Evolutionary conservation across 257 asterid genomes (phyloP).

Genomic region (Solanum ahanhuiri): DNA sequence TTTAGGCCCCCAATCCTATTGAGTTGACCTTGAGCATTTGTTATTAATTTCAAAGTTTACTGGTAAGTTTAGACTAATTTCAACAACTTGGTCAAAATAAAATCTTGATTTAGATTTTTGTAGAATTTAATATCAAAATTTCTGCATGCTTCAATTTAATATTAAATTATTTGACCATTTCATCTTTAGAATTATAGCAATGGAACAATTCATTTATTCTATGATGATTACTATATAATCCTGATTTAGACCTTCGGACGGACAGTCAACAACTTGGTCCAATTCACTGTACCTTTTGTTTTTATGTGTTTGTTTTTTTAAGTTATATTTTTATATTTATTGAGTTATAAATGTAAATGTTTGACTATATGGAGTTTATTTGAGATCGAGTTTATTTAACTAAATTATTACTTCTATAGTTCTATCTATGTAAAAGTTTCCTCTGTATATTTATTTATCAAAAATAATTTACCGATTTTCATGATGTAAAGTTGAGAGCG

Average conservation of each 20-base stretch:
- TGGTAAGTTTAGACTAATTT: not conserved
- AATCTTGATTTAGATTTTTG: not conserved
- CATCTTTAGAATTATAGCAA: not conserved
- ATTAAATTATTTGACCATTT: not conserved
- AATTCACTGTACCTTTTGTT: not conserved
- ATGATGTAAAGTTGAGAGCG: not conserved
- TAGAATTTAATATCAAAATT: not conserved
- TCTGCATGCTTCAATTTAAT: not conserved
- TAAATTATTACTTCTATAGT: not conserved
- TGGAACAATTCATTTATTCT: not conserved
- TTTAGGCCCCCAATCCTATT: too few relatives aligned
- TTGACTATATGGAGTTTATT: not conserved
- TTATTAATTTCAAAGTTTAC: not conserved
- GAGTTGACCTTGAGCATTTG: not conserved
- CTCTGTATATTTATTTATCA: not conserved
- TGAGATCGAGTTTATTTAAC: not conserved
- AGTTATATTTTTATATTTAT: not conserved
- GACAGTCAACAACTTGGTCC: not conserved
- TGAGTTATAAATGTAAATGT: not conserved
- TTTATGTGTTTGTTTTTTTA: not conserved
- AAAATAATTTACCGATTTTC: not conserved
- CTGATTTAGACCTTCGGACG: not conserved
- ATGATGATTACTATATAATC: not conserved
- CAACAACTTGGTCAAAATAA: not conserved
- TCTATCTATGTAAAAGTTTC: not conserved